Base-by-base conservation (phyloP, 176 grass and related monocot genomes). In the Thinopyrum elongatum region DNA sequence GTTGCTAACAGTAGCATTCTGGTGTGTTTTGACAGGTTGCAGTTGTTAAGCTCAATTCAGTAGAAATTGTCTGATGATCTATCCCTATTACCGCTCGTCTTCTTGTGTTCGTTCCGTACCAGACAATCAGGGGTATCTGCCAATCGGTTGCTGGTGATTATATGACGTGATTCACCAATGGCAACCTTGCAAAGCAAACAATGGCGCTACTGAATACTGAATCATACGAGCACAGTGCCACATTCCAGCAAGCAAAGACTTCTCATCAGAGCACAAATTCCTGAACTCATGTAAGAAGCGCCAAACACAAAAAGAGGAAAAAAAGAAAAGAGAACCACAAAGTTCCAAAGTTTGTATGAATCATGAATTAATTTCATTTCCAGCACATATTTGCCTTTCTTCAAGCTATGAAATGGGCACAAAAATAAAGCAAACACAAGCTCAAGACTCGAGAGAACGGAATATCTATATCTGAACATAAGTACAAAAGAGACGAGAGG, bases 401-500 rank as follows among this genome's bases (percentile, higher is more conserved):
- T 61, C 69, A 74, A 70, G 63, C 23, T 39, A 33, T 69, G 7
- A 29, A 69, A 16, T 12, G 30, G 25, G n/a, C 46, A 42, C n/a
- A 30, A 39, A n/a, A 74, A 86, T n/a, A 57, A 34, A 41, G 3
- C 63, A n/a, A 78, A 66, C 63, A 78, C 27, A 59, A 59, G 23
- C 31, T 53, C 4, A 38, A 6, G 39, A 57, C 46, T 53, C 1
- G 8, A 4, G 39, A 57, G 6, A 42, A 12, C 49, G 3, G 17
- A 84, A 85, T 46, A 55, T 68, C 61, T 26, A 79, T 78, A 66
- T 70, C 46, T 59, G 31, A 49, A 25, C 25, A 38, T 8, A 79
- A 60, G 75, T 68, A 67, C 47, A 68, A 8, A 70, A 22, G 25
- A 39, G 46, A 41, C 60, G 4, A 42, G 14, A 14, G 29, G 33